phyloP scores from a whole-genome alignment of 495 filamentous ascomycete species.

The Podospora conica region DNA sequence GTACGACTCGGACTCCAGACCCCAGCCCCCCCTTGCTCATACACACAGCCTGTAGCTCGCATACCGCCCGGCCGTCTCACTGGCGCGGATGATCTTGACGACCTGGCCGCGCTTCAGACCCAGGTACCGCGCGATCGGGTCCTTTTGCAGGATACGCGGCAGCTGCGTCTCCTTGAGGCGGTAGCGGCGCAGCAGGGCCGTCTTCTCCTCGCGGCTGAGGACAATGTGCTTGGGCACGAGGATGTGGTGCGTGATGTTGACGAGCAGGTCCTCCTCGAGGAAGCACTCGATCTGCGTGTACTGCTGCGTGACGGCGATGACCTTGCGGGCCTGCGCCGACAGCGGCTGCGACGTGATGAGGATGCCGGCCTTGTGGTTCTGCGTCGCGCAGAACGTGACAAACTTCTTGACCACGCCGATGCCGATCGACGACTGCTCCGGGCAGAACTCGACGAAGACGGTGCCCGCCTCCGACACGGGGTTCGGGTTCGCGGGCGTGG shows the following conservation, averaged over 20 bases:
- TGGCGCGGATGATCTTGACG: constrained; percentile 91
- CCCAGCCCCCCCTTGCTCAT: constrained; percentile 21
- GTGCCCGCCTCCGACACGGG: constrained; percentile 69
- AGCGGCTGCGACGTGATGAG: constrained; percentile 77
- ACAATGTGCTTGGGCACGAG: constrained; percentile 91
- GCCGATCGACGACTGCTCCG: constrained; percentile 64
- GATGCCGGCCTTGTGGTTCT: constrained; percentile 82
- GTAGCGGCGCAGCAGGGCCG: constrained; percentile 74
- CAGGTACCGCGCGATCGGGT: constrained; percentile 88
- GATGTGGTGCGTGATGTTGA: constrained; percentile 98
- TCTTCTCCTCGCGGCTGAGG: constrained; percentile 85
- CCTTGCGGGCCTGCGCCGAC: constrained; percentile 76
- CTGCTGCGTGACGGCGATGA: constrained; percentile 62
- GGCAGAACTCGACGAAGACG: constrained; percentile 88
- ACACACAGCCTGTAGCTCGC: constrained; percentile 62
- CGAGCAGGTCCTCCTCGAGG: constrained; percentile 87
- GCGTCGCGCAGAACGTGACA: constrained; percentile 66
- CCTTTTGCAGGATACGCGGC: constrained; percentile 81
- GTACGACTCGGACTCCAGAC: background rate
- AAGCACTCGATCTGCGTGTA: constrained; percentile 85
- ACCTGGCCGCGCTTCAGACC: constrained; percentile 91
- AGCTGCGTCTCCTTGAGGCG: constrained; percentile 95
- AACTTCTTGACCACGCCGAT: constrained; percentile 88
- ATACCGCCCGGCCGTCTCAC: constrained; percentile 72
- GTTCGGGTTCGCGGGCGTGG: constrained; percentile 57